Percentiles rank a stretch among this genome's conserved stretches.
Evolutionary conservation across 345 rosid species (phyloP).

Genomic region (Eucalyptus tenuipes): DNA sequence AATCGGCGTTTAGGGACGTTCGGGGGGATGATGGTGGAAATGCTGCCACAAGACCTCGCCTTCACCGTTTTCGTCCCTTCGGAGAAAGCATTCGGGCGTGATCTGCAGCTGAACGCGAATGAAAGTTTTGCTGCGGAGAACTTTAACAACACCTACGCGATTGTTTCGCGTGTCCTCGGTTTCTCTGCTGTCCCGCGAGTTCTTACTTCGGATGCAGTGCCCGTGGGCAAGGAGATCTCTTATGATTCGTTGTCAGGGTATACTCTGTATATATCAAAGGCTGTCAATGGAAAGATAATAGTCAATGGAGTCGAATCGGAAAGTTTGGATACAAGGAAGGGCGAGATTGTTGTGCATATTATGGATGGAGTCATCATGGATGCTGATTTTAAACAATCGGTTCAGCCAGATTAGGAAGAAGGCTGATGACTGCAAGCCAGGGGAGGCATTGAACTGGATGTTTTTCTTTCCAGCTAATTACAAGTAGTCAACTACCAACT

Average conservation of each 20-base stretch:
- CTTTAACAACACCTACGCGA: constrained; percentile 33
- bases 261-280: constrained; percentile 24
- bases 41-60: constrained; percentile 68
- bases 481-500: not conserved
- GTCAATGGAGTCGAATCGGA: constrained; percentile 52
- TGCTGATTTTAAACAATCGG: constrained; percentile 63
- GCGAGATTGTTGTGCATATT: constrained; percentile 34
- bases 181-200: constrained; percentile 62
- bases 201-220: constrained; percentile 14
- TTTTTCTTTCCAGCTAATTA: not conserved
- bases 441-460: not conserved
- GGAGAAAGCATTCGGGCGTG: constrained; percentile 39
- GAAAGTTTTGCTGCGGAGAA: constrained; percentile 12
- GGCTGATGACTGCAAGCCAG: not conserved
- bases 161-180: constrained; percentile 51
- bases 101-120: constrained; percentile 25
- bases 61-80: constrained; percentile 80
- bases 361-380: constrained; percentile 87
- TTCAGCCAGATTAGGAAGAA: constrained; percentile 30
- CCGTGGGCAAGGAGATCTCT: constrained; percentile 14
- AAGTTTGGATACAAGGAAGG: constrained; percentile 32
- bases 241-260: constrained; percentile 70
- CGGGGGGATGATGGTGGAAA: constrained; percentile 69
- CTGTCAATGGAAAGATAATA: constrained; percentile 23
- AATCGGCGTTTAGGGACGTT: constrained; percentile 28